phyloP scores from a whole-genome alignment of 73 alveolate genomes.

The Loxodes magnus region DNA sequence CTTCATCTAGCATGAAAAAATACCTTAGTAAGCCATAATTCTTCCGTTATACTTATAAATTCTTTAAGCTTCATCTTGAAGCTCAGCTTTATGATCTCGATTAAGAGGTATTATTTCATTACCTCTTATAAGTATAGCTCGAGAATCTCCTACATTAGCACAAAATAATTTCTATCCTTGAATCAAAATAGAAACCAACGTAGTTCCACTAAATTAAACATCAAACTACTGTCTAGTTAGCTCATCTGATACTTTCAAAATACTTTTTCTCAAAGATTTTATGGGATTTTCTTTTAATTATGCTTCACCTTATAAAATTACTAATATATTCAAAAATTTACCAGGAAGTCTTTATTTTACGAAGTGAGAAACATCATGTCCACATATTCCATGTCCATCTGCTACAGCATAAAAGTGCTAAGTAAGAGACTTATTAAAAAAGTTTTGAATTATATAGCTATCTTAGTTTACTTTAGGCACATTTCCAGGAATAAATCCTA shows the following conservation, averaged over 20 bases:
- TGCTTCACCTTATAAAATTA: neutral
- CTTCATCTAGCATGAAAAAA: neutral
- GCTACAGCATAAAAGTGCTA: neutral
- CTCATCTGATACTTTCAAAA: constrained; percentile 16
- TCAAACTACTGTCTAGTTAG: constrained; percentile 21
- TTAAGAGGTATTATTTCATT: constrained; percentile 6
- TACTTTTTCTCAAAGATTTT: constrained; percentile 6
- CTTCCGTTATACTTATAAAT: constrained; percentile 23
- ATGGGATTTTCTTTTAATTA: neutral
- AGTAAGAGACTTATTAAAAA: neutral
- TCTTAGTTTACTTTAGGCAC: constrained; percentile 17
- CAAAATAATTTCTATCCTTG: constrained; percentile 38
- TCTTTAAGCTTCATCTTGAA: constrained; percentile 16
- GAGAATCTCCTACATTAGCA: constrained; percentile 58
- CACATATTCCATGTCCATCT: constrained; percentile 78
- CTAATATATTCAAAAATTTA: too few relatives aligned
- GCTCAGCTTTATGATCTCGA: constrained; percentile 29
- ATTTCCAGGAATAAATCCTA: constrained; percentile 65
- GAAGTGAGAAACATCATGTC: constrained; percentile 44
- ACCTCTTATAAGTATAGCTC: constrained; percentile 37
- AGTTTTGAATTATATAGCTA: constrained; percentile 13
- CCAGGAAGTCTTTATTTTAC: constrained; percentile 18
- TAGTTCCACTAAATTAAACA: constrained; percentile 40
- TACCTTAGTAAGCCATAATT: constrained; percentile 14
- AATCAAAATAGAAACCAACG: constrained; percentile 50